Conservation (phyloP, 2,329 filamentous ascomycete genomes). For the Alternaria triticimaculans region DNA sequence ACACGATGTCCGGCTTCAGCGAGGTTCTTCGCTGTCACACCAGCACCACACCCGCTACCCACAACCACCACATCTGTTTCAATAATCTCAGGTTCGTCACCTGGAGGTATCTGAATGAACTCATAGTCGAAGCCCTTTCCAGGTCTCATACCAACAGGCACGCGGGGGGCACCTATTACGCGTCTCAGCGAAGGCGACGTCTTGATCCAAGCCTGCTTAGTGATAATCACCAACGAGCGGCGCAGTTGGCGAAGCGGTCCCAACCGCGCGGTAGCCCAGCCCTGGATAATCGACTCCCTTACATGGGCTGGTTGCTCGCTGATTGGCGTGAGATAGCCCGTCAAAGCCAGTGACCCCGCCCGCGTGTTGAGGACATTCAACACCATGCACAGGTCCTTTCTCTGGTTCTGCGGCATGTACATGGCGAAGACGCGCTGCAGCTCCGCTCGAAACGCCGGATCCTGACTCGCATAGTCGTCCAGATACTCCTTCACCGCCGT, state of each 20-base stretch:
- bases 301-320: conserved; percentile 65
- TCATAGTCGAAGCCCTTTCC: conserved; percentile 62
- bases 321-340: conserved; percentile 69
- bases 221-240: conserved; percentile 63
- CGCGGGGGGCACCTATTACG: conserved; percentile 65
- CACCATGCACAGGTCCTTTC: conserved; percentile 58
- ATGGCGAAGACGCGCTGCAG: conserved; percentile 57
- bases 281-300: conserved; percentile 67
- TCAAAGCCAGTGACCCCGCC: conserved; percentile 68
- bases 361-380: conserved; percentile 64
- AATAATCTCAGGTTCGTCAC: conserved; percentile 63
- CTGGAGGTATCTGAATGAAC: conserved; percentile 68
- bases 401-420: conserved; percentile 57
- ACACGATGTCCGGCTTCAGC: conserved; percentile 78
- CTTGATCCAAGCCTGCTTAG: conserved; percentile 63
- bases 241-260: conserved; percentile 62
- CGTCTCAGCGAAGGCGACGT: conserved; percentile 62
- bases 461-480: conserved; percentile 58
- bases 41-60: conserved; percentile 86
- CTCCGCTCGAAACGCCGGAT: conserved; percentile 61
- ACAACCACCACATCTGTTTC: conserved; percentile 85
- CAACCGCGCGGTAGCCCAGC: conserved; percentile 67
- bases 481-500: conserved; percentile 61
- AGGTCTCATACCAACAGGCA: conserved; percentile 62
- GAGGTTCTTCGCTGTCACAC: conserved; percentile 79